Conservation (phyloP, 2,329 filamentous ascomycete genomes). For the Cladophialophora chaetospira region DNA sequence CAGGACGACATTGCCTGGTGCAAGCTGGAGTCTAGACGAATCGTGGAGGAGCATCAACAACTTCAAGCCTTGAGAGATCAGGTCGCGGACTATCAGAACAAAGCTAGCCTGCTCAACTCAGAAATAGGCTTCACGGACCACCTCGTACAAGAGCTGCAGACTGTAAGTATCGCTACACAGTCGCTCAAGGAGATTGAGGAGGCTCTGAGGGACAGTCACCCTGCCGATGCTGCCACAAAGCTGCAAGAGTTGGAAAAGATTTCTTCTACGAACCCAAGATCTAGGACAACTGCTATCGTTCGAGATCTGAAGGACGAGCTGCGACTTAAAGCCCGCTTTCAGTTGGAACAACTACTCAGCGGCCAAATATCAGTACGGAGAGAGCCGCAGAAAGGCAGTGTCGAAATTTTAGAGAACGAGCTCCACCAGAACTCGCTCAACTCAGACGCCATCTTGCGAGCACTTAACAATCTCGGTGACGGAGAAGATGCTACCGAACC, state of each 20-base stretch:
- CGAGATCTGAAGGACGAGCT: conserved; percentile 27
- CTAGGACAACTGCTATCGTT: conserved; percentile 17
- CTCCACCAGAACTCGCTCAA: conserved; percentile 3
- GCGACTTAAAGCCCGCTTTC: conserved; percentile 21
- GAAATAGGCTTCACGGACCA: conserved; percentile 63
- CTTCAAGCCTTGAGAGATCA: conserved; percentile 64
- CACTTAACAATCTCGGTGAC: conserved; percentile 22
- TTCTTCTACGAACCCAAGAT: conserved; percentile 6
- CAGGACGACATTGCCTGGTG: conserved; percentile 84
- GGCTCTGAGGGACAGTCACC: conserved; percentile 16
- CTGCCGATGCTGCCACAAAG: conserved; percentile 22
- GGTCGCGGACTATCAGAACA: conserved; percentile 62
- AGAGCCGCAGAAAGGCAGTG: conserved; percentile 9
- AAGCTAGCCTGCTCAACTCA: conserved; percentile 57
- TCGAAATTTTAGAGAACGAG: conserved; percentile 19
- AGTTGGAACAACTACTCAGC: conserved; percentile 22
- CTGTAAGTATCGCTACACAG: conserved; percentile 14
- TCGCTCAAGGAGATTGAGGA: conserved; percentile 26
- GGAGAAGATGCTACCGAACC: conserved; percentile 21
- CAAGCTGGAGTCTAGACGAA: conserved; percentile 75
- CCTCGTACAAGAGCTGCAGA: conserved; percentile 23
- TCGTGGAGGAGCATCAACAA: conserved; percentile 74
- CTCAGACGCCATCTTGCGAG: conserved; percentile 20
- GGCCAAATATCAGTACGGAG: conserved; percentile 19
- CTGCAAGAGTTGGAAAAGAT: conserved; percentile 20